phyloP scores from a whole-genome alignment of 805 yeast species.

The Kazachstania africana region DNA sequence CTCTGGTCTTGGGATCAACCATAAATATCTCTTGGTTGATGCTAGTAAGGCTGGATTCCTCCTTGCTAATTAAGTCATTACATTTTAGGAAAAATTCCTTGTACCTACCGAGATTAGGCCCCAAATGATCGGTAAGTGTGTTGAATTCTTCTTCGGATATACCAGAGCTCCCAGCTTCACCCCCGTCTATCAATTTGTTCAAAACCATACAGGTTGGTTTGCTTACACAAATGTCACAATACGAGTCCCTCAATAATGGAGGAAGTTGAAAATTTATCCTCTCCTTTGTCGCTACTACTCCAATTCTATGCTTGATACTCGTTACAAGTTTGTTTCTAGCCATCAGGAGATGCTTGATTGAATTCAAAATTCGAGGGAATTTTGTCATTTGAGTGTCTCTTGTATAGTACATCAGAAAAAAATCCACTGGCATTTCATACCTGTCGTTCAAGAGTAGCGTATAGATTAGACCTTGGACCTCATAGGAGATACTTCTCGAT shows the following conservation, averaged over 20 bases:
- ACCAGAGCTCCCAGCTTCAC: slow-evolving; percentile 43
- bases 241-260: slow-evolving; percentile 36
- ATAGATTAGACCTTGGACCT: slow-evolving; percentile 79
- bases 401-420: slow-evolving; percentile 65
- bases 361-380: slow-evolving; percentile 41
- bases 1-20: slow-evolving; percentile 46
- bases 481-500: slow-evolving; percentile 50
- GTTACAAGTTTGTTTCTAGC: slow-evolving; percentile 60
- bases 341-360: slow-evolving; percentile 56
- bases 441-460: slow-evolving; percentile 69
- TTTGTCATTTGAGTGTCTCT: slow-evolving; percentile 43
- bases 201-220: slow-evolving; percentile 52
- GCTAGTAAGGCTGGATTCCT: slow-evolving; percentile 46
- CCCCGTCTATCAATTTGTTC: slow-evolving; percentile 48
- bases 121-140: slow-evolving; percentile 39
- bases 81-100: slow-evolving; percentile 54
- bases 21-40: slow-evolving; percentile 49
- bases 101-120: slow-evolving; percentile 27
- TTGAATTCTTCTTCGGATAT: slow-evolving; percentile 37
- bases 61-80: slow-evolving; percentile 63
- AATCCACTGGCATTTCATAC: slow-evolving; percentile 55
- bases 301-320: slow-evolving; percentile 35
- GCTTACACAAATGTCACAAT: slow-evolving; percentile 52
- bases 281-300: slow-evolving; percentile 6
- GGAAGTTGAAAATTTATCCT: slow-evolving; percentile 34